Percentiles rank a stretch among this genome's conserved stretches.
These are phyloP conservation scores for Cinchona pubescens DNA, from an alignment of 257 asterid genomes.

Conservation along the genomic window DNA sequence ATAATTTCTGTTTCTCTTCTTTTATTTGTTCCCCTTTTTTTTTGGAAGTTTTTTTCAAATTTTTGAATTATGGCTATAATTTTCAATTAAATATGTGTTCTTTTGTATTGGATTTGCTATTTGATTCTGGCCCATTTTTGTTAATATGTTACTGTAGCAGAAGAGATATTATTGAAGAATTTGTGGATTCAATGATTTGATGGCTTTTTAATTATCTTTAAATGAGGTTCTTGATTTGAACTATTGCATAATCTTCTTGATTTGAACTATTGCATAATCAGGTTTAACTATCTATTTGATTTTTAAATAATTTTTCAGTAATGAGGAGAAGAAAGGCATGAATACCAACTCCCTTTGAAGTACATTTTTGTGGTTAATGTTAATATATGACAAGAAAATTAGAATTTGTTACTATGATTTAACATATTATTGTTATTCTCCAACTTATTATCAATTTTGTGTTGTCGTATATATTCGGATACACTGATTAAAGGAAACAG, in stretches of 20 bases:
- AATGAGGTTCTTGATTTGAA: background rate
- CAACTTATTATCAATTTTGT: too few relatives aligned
- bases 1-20: background rate
- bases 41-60: background rate
- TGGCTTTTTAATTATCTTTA: background rate
- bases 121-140: background rate
- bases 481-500: too few relatives aligned
- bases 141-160: background rate
- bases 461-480: too few relatives aligned
- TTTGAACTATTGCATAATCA: background rate
- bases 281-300: too few relatives aligned
- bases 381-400: background rate
- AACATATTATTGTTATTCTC: background rate
- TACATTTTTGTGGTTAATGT: background rate
- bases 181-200: slow-evolving; percentile 7
- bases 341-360: background rate
- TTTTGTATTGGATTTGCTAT: slow-evolving; percentile 9
- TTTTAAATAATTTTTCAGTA: background rate
- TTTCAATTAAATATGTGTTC: slow-evolving; percentile 16
- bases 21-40: background rate
- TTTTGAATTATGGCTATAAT: too few relatives aligned
- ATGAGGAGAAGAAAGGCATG: background rate
- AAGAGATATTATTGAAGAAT: background rate
- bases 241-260: background rate
- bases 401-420: background rate